Conservation (phyloP, 805 yeast genomes). For the Blastobotrys attinorum region DNA sequence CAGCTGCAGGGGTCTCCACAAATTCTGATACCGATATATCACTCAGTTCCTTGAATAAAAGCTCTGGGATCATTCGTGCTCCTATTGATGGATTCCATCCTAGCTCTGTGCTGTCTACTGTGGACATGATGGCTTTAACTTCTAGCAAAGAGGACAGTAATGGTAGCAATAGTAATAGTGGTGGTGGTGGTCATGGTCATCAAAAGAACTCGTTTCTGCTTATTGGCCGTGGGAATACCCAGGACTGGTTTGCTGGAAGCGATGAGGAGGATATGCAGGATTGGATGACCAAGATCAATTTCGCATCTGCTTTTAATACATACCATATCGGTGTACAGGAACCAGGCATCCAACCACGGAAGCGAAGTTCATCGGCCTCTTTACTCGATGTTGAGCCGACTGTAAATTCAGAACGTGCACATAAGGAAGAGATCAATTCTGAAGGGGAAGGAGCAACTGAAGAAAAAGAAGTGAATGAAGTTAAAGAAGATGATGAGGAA, state of each 20-base stretch:
- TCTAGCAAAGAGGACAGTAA: conserved; percentile 8
- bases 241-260: conserved; percentile 36
- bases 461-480: too few species aligned
- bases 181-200: conserved; percentile 13
- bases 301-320: conserved; percentile 40
- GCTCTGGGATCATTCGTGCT: conserved; percentile 21
- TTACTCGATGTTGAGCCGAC: too few species aligned
- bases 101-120: conserved; percentile 30
- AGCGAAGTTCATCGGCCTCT: too few species aligned
- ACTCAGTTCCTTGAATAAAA: not conserved
- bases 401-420: not conserved
- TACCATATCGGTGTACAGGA: conserved; percentile 28
- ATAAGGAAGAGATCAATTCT: too few species aligned
- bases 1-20: too few species aligned
- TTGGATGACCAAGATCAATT: conserved; percentile 54
- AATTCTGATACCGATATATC: too few species aligned
- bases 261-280: conserved; percentile 41
- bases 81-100: conserved; percentile 32
- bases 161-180: too few species aligned
- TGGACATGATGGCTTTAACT: conserved; percentile 35
- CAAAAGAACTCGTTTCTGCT: conserved; percentile 24
- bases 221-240: conserved; percentile 25
- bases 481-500: too few species aligned
- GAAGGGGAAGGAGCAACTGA: too few species aligned
- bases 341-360: too few species aligned